Percentiles rank a stretch among this genome's conserved stretches.
phyloP scores from a whole-genome alignment of 2,329 filamentous ascomycete genomes.

The Talaromyces funiculosus region DNA sequence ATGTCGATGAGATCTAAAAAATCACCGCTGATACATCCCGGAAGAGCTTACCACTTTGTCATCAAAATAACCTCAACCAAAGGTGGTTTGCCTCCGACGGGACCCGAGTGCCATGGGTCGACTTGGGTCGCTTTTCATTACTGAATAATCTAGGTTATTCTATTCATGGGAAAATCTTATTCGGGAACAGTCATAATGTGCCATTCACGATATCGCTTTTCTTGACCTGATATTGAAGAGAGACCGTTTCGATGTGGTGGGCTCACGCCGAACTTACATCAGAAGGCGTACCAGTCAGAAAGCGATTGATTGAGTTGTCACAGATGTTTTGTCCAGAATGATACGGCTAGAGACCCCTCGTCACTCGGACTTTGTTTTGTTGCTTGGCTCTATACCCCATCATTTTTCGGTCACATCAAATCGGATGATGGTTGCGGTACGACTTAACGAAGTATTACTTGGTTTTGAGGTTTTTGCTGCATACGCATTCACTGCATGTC shows the following conservation, averaged over 20 bases:
- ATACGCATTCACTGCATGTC: conserved; percentile 5
- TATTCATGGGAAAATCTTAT: not conserved
- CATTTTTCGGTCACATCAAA: not conserved
- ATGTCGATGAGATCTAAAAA: conserved; percentile 87
- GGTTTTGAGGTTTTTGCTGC: conserved; percentile 6
- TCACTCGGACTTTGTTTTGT: conserved; percentile 3
- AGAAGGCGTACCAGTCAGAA: conserved; percentile 1
- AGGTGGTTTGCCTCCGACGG: conserved; percentile 9
- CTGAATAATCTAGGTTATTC: conserved; percentile 4
- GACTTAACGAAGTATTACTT: conserved; percentile 5
- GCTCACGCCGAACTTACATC: not conserved
- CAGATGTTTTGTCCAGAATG: not conserved
- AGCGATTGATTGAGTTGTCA: not conserved
- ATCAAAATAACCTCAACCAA: not conserved
- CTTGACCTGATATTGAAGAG: conserved; percentile 9
- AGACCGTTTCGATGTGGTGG: conserved; percentile 2
- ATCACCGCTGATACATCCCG: conserved; percentile 16
- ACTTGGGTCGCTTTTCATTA: conserved; percentile 11
- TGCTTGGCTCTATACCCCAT: conserved; percentile 2
- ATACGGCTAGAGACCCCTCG: not conserved
- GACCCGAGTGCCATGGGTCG: conserved; percentile 12
- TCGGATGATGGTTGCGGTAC: not conserved
- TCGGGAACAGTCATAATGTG: conserved; percentile 7
- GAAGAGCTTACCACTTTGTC: conserved; percentile 5
- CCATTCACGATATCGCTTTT: conserved; percentile 8